Evolutionary conservation across 2,329 filamentous ascomycete genomes (phyloP).

Genomic region (Aschersonia sp.): DNA sequence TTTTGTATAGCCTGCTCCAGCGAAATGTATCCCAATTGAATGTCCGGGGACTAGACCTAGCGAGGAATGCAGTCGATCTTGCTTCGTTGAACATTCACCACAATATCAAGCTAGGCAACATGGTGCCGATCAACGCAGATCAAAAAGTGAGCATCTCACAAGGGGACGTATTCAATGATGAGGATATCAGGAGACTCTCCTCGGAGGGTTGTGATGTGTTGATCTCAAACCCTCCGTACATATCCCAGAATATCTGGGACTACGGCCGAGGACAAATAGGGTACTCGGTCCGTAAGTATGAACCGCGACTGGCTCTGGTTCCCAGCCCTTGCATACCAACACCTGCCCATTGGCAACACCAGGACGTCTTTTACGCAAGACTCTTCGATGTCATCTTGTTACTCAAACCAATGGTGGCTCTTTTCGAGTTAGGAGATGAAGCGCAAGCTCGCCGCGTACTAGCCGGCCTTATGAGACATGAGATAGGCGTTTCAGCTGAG

Average conservation of each 20-base stretch:
- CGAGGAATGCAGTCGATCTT: slow-evolving; percentile 47
- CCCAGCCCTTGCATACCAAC: slow-evolving; percentile 18
- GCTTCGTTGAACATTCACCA: slow-evolving; percentile 47
- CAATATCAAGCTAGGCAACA: slow-evolving; percentile 22
- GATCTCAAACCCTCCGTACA: slow-evolving; percentile 83
- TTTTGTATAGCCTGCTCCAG: slow-evolving; percentile 50
- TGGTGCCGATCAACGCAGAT: slow-evolving; percentile 6
- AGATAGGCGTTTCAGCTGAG: slow-evolving; percentile 13
- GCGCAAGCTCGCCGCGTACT: slow-evolving; percentile 53
- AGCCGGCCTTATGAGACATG: slow-evolving; percentile 23
- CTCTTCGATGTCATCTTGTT: slow-evolving; percentile 40
- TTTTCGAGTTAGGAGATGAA: slow-evolving; percentile 61
- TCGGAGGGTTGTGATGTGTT: slow-evolving; percentile 44
- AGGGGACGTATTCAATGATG: slow-evolving; percentile 34
- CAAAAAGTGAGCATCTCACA: slow-evolving; percentile 27
- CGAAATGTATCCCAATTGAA: slow-evolving; percentile 24
- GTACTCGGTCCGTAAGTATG: slow-evolving; percentile 69
- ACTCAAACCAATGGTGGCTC: slow-evolving; percentile 36
- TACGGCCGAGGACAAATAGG: slow-evolving; percentile 26
- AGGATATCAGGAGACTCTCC: slow-evolving; percentile 15
- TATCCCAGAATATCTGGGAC: slow-evolving; percentile 42
- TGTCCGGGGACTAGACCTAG: slow-evolving; percentile 64
- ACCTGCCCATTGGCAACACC: slow-evolving; percentile 18
- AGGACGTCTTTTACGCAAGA: slow-evolving; percentile 52
- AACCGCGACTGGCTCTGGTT: slow-evolving; percentile 71